Evolutionary conservation across 257 asterid genomes (phyloP).

Genomic region (Catharanthus roseus): DNA sequence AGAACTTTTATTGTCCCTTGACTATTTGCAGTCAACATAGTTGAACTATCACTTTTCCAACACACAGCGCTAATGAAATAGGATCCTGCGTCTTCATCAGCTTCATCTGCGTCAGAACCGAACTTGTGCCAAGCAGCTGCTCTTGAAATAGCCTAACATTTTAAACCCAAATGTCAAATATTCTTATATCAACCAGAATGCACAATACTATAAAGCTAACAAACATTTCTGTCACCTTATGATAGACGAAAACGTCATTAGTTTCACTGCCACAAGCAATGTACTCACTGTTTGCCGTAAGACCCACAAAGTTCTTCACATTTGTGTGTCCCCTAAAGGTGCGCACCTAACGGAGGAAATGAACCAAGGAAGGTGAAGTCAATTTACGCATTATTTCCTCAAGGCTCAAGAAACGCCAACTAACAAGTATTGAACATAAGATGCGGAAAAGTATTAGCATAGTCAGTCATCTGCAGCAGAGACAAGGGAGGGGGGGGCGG

Average conservation of each 20-base stretch:
- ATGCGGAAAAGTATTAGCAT: neutral
- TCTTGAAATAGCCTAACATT: constrained; percentile 61
- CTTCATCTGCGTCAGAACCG: constrained; percentile 46
- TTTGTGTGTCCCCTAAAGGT: constrained; percentile 71
- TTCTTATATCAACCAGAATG: neutral
- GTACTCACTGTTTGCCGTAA: constrained; percentile 63
- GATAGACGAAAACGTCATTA: constrained; percentile 72
- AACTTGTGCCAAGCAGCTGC: constrained; percentile 79
- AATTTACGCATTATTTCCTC: neutral
- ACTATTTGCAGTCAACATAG: constrained; percentile 74
- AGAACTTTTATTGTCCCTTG: constrained; percentile 82
- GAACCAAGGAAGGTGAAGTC: constrained; percentile 2
- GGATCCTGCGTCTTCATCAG: constrained; percentile 49
- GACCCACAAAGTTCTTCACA: constrained; percentile 80
- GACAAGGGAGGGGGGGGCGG: neutral
- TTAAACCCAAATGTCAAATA: neutral
- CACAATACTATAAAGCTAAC: neutral
- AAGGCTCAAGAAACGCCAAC: neutral
- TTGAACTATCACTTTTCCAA: constrained; percentile 83
- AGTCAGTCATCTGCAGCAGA: neutral
- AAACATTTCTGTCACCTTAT: constrained; percentile 46
- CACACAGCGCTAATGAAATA: constrained; percentile 87
- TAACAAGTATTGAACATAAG: neutral
- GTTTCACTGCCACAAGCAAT: constrained; percentile 92
- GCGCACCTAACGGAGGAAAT: constrained; percentile 49